A percentile compares a stretch with the other conserved stretches of the same genome.
Evolutionary conservation across 2,329 filamentous ascomycete species (phyloP).

Genomic region (Ophiostoma sp.): DNA sequence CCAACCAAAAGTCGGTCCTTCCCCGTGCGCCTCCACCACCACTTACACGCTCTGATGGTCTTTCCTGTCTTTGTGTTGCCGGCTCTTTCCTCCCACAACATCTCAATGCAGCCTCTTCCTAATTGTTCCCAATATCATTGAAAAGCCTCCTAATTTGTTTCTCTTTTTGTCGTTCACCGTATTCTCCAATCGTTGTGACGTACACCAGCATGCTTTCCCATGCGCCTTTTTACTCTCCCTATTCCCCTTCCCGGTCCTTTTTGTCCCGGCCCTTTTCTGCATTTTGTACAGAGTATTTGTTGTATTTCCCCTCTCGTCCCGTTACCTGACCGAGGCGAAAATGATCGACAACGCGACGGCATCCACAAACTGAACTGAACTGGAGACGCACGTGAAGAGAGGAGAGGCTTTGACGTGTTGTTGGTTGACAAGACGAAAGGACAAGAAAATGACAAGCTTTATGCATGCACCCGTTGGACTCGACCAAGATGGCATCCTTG

Average conservation of each 20-base stretch:
- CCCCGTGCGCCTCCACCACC: neutral
- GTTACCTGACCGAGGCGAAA: slow-evolving; percentile 10
- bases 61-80: neutral
- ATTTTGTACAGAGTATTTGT: neutral
- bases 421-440: neutral
- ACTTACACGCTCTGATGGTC: neutral
- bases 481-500: neutral
- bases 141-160: neutral
- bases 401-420: neutral
- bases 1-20: neutral
- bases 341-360: slow-evolving; percentile 3
- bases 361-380: neutral
- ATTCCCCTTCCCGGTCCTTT: neutral
- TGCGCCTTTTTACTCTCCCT: neutral
- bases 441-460: neutral
- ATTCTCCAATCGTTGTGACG: neutral
- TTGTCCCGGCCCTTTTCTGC: neutral
- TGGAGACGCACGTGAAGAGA: slow-evolving; percentile 15
- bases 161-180: neutral
- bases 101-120: neutral
- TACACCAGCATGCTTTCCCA: neutral
- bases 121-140: neutral
- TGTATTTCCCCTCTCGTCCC: neutral
- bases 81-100: neutral
- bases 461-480: neutral